These are phyloP conservation scores for Kwoniella shivajii DNA, from an alignment of 1,284 basidiomycete genomes.

Conservation along the genomic window DNA sequence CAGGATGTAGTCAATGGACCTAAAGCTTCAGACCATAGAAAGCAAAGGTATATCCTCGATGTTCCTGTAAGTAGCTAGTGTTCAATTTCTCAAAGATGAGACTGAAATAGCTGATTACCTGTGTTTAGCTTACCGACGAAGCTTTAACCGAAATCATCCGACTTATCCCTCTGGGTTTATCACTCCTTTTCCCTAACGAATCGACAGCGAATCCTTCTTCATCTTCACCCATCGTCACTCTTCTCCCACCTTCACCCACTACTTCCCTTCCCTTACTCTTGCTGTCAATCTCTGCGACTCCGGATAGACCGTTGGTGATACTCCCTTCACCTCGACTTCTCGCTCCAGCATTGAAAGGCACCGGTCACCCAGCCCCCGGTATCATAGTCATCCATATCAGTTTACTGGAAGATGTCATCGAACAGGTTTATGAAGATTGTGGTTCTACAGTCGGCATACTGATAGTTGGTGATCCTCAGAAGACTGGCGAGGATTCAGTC, in stretches of 20 bases:
- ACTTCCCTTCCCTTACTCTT: conserved; percentile 43
- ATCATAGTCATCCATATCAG: conserved; percentile 40
- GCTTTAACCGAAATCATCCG: conserved; percentile 40
- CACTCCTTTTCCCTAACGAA: conserved; percentile 39
- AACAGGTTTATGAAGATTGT: conserved; percentile 34
- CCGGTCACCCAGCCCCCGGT: conserved; percentile 29
- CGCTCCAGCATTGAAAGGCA: conserved; percentile 19
- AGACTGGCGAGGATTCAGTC: conserved; percentile 4
- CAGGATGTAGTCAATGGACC: conserved; percentile 33
- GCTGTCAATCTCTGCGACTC: conserved; percentile 35
- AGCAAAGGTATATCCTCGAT: conserved; percentile 44
- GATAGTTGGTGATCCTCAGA: conserved; percentile 39
- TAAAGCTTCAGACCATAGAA: conserved; percentile 11
- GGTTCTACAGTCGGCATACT: conserved; percentile 27
- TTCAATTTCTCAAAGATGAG: too few species aligned
- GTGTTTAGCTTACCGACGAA: conserved; percentile 34
- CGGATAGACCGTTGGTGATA: conserved; percentile 36
- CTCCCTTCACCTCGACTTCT: conserved; percentile 35
- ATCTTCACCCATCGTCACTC: conserved; percentile 32
- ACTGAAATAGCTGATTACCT: conserved; percentile 13
- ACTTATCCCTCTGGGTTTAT: conserved; percentile 40
- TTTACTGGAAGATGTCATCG: conserved; percentile 33
- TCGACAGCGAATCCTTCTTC: conserved; percentile 6
- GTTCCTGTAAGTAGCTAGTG: conserved; percentile 28
- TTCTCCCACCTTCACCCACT: conserved; percentile 40